Evolutionary conservation across 2,329 filamentous ascomycete species (phyloP), one percentile per base, ranked within the genome.

Genomic region (Diaporthe amygdali): DNA sequence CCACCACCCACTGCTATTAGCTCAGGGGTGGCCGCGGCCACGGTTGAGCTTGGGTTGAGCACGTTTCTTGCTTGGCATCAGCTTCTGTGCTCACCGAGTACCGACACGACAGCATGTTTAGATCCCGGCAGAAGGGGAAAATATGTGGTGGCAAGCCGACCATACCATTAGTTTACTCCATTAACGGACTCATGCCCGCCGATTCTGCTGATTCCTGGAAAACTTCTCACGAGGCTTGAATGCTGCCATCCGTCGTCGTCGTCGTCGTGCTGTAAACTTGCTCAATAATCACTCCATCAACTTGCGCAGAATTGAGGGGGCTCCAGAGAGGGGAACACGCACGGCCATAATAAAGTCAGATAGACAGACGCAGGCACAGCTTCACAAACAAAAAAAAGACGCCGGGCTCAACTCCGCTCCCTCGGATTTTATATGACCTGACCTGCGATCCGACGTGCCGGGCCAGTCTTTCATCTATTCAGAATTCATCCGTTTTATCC

Each of bases 31-130:
- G 27, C 54, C 30, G 30, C 30, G n/a, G 52, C 30, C 30, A 37
- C 47, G 22, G 41, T 32, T 30, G 22, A 68, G 41, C 30, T 59
- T 61, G 55, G 44, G 54, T 63, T 71, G 70, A 68, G 70, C 70
- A 71, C 61, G 27, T 70, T 70, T 55, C 34, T 41, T 25, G 27
- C 61, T 72, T 67, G 71, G 68, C 68, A 47, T 37, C 30, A 39
- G 39, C 59, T 46, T 37, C 14, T 47, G 32, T 22, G 51, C 39
- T 55, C 46, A 52, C 37, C 51, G 39, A 17, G 52, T 39, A 12
- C 17, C n/a, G 51, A n/a, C 41, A 44, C 41, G 30, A 37, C 25
- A 27, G 55, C 17, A 54, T n/a, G n/a, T n/a, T n/a, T n/a, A n/a
- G n/a, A n/a, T n/a, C n/a, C n/a, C n/a, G n/a, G n/a, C n/a, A n/a